These are phyloP conservation scores for Schoenoplectus tabernaemontani DNA, from an alignment of 202 grass and related monocot genomes.

Conservation along the genomic window DNA sequence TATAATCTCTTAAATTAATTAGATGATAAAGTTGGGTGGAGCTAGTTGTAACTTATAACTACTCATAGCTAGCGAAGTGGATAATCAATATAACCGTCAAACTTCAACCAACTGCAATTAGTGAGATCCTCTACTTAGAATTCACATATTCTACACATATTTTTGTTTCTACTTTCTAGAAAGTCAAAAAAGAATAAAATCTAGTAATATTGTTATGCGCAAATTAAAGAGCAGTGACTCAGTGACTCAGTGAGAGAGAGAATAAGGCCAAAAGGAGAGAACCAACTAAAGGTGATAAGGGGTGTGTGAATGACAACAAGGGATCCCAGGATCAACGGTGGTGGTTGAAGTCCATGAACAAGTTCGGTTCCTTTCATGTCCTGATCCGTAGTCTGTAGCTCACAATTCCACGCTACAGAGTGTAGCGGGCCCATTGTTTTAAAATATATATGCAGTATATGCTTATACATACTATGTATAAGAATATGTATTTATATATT, in stretches of 20 bases:
- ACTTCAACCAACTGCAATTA: slow-evolving; percentile 5
- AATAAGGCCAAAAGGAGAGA: slow-evolving; percentile 15
- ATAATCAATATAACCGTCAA: background rate
- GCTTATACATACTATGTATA: too few species aligned
- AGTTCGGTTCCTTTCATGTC: background rate
- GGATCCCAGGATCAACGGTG: background rate
- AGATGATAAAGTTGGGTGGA: background rate
- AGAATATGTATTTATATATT: too few species aligned
- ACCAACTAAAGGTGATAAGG: slow-evolving; percentile 32
- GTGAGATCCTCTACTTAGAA: too few species aligned
- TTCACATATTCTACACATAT: too few species aligned
- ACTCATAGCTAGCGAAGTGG: too few species aligned
- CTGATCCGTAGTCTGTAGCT: background rate
- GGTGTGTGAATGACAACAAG: slow-evolving; percentile 25
- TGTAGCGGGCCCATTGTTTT: too few species aligned
- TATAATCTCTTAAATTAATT: background rate
- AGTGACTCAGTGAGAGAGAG: background rate
- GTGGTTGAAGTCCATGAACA: slow-evolving; percentile 5
- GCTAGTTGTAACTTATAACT: too few species aligned
- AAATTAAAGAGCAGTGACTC: slow-evolving; percentile 1
- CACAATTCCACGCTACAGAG: background rate
- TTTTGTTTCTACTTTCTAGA: slow-evolving; percentile 7
- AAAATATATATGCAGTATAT: too few species aligned
- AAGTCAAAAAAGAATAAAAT: slow-evolving; percentile 11
- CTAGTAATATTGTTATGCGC: background rate